Evolutionary conservation across 352 stramenopile species (phyloP).

Genomic region (Pythium rishiriense): DNA sequence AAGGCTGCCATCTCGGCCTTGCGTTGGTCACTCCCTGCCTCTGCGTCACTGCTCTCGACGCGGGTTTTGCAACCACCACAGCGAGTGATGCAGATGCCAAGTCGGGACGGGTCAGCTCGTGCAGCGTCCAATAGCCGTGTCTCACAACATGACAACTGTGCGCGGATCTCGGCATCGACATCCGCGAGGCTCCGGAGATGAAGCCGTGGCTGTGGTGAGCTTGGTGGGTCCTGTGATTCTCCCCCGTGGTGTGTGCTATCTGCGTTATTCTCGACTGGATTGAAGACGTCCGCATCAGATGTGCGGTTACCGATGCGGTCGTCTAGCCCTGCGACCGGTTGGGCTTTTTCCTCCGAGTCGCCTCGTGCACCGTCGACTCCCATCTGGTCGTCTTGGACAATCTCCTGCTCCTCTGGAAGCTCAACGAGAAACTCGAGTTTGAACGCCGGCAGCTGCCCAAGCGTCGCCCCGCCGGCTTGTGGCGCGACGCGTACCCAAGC

Average conservation of each 20-base stretch:
- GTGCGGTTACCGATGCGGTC: too few species aligned
- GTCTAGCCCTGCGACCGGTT: too few species aligned
- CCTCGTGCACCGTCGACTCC: too few species aligned
- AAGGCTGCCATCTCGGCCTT: constrained; percentile 10
- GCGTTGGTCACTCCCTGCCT: too few species aligned
- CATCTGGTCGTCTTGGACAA: too few species aligned
- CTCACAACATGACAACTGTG: neutral
- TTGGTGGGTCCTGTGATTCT: neutral
- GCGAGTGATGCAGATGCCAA: neutral
- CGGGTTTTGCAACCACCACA: too few species aligned
- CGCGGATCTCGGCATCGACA: constrained; percentile 1
- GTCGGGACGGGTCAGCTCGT: constrained; percentile 1
- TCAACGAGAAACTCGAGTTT: constrained; percentile 11
- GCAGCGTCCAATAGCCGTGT: constrained; percentile 10
- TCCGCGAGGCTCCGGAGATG: neutral
- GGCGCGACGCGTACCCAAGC: neutral
- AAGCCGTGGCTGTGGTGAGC: constrained; percentile 1
- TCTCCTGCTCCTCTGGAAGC: neutral
- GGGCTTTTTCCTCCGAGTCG: too few species aligned
- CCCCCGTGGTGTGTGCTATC: neutral
- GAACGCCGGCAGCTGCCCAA: neutral
- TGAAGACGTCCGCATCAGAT: too few species aligned
- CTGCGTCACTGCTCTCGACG: neutral
- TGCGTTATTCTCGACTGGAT: neutral
- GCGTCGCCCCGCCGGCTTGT: neutral